Conservation (phyloP, 169 alveolate species). For the Cyclospora cayetanensis region DNA sequence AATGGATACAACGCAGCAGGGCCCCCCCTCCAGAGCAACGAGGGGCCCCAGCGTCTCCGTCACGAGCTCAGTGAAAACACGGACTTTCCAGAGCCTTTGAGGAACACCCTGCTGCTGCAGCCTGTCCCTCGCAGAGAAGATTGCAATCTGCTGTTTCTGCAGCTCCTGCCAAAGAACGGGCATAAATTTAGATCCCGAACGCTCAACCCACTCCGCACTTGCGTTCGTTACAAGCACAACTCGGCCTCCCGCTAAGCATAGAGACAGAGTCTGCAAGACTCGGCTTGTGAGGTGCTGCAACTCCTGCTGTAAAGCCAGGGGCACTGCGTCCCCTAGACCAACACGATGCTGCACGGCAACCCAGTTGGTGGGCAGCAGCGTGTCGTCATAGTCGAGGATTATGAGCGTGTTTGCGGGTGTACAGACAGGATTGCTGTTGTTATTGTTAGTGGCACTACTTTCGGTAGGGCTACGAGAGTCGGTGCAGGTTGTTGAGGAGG, state of each 20-base stretch:
- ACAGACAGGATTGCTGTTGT: not conserved
- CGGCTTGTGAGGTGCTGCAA: slow-evolving; percentile 81
- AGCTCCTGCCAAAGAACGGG: slow-evolving; percentile 79
- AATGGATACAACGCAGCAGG: slow-evolving; percentile 84
- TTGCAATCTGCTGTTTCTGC: slow-evolving; percentile 79
- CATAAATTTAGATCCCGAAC: slow-evolving; percentile 82
- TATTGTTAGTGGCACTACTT: not conserved
- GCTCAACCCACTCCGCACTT: slow-evolving; percentile 86
- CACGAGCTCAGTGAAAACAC: slow-evolving; percentile 82
- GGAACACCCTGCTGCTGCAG: slow-evolving; percentile 83
- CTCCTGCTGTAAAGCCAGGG: slow-evolving; percentile 72
- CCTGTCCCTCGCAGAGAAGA: slow-evolving; percentile 87
- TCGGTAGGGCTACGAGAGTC: not conserved
- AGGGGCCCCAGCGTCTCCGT: slow-evolving; percentile 81
- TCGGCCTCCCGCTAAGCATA: slow-evolving; percentile 79
- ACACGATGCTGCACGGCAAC: slow-evolving; percentile 76
- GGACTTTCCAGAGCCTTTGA: slow-evolving; percentile 86
- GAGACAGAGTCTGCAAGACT: slow-evolving; percentile 78
- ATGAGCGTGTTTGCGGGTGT: slow-evolving; percentile 78
- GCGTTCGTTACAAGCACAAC: slow-evolving; percentile 89
- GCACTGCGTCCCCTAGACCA: slow-evolving; percentile 74
- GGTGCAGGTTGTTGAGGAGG: slow-evolving; percentile 10
- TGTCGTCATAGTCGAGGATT: slow-evolving; percentile 89
- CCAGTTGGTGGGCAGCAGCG: slow-evolving; percentile 87
- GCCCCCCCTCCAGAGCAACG: slow-evolving; percentile 59